Percentiles rank a stretch among this genome's conserved stretches.
Evolutionary conservation across 2,329 filamentous ascomycete species (phyloP).

Genomic region (Chrysoporthe cubensis): DNA sequence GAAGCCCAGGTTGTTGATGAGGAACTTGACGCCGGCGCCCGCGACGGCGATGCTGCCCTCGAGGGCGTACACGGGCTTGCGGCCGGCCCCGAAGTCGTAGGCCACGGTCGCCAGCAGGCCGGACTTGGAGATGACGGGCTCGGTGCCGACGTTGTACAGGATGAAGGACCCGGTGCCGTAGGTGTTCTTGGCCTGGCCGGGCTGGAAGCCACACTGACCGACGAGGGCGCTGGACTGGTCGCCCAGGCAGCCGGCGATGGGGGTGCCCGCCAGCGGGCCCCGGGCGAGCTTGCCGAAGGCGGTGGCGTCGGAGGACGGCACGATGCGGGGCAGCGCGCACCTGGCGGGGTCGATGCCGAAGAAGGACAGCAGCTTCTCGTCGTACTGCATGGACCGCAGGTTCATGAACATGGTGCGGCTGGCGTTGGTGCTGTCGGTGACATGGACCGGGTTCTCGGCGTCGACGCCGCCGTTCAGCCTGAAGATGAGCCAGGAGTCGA

Average conservation of each 20-base stretch:
- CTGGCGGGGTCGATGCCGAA: constrained; percentile 73
- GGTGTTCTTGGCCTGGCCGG: constrained; percentile 86
- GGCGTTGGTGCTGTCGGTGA: constrained; percentile 87
- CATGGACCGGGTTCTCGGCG: constrained; percentile 64
- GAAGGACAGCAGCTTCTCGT: constrained; percentile 75
- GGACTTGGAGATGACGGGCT: constrained; percentile 83
- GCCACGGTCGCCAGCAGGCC: constrained; percentile 86
- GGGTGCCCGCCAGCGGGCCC: constrained; percentile 70
- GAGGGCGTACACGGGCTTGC: constrained; percentile 73
- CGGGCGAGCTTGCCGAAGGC: constrained; percentile 70
- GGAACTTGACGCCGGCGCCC: constrained; percentile 78
- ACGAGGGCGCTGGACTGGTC: constrained; percentile 88
- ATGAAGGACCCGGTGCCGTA: constrained; percentile 91
- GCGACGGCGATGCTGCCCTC: constrained; percentile 85
- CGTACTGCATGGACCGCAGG: constrained; percentile 77
- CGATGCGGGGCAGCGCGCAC: constrained; percentile 78
- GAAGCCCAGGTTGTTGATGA: constrained; percentile 67
- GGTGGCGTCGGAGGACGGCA: constrained; percentile 75
- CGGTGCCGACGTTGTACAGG: constrained; percentile 83
- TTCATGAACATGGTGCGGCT: constrained; percentile 96
- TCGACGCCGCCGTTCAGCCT: constrained; percentile 75
- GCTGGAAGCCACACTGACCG: constrained; percentile 81
- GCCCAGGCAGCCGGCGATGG: constrained; percentile 82
- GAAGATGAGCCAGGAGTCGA: constrained; percentile 88
- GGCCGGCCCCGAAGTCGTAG: constrained; percentile 72